Conservation (phyloP, 1,284 basidiomycete species). For the Ceratobasidium sp. region DNA sequence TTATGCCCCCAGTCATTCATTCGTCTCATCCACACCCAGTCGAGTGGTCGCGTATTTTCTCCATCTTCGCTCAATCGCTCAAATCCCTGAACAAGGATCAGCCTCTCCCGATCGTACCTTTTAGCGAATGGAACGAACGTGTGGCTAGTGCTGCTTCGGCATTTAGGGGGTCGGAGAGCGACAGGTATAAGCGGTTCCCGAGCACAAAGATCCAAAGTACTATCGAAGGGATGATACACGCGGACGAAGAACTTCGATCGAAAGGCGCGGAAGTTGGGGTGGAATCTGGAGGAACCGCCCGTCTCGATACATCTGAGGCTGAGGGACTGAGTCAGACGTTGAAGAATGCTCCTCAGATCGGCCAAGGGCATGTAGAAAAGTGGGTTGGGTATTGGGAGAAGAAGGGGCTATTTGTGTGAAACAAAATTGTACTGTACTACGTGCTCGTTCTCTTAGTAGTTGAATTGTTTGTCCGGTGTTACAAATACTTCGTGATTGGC, state of each 20-base stretch:
- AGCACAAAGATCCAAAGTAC: conserved; percentile 20
- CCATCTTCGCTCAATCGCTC: not conserved
- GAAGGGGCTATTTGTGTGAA: not conserved
- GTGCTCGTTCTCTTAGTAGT: too few relatives aligned
- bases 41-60: not conserved
- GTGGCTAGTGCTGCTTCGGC: not conserved
- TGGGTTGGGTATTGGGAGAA: conserved; percentile 25
- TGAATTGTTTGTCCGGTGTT: too few relatives aligned
- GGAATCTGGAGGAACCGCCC: not conserved
- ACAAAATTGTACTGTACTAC: too few relatives aligned
- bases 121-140: conserved; percentile 7
- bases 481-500: too few relatives aligned
- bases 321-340: not conserved
- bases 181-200: not conserved
- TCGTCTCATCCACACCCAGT: conserved; percentile 1
- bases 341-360: not conserved
- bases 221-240: not conserved
- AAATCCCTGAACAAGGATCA: not conserved
- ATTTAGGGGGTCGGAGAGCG: not conserved
- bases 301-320: not conserved
- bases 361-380: conserved; percentile 15
- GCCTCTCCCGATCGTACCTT: not conserved
- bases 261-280: not conserved
- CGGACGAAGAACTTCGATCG: not conserved
- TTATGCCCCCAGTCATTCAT: not conserved